Evolutionary conservation across 2,329 filamentous ascomycete genomes (phyloP).

Genomic region (Orbilia javanica): DNA sequence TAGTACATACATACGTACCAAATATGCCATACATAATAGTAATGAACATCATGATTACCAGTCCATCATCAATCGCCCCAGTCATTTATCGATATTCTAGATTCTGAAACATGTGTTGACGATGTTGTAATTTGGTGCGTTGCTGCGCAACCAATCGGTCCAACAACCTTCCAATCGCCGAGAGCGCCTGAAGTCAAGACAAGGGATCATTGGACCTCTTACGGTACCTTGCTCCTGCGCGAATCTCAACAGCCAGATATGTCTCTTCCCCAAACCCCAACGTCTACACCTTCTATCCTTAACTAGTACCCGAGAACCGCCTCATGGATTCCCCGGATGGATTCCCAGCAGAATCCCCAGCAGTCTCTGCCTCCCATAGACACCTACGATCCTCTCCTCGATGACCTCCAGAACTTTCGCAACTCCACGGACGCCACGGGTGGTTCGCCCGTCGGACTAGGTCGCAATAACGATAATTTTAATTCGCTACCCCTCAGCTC

Average conservation of each 20-base stretch:
- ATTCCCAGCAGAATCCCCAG: slow-evolving; percentile 47
- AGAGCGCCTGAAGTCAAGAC: slow-evolving; percentile 2
- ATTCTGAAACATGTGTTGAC: background rate
- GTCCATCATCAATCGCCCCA: background rate
- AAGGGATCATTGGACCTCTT: slow-evolving; percentile 19
- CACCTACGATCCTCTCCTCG: slow-evolving; percentile 55
- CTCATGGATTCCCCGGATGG: slow-evolving; percentile 57
- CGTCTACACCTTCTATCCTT: slow-evolving; percentile 13
- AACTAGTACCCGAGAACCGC: slow-evolving; percentile 12
- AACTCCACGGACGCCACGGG: slow-evolving; percentile 57
- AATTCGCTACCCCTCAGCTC: slow-evolving; percentile 28
- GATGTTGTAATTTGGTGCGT: slow-evolving; percentile 7
- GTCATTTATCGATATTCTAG: background rate
- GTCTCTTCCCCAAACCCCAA: slow-evolving; percentile 25
- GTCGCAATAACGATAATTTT: slow-evolving; percentile 10
- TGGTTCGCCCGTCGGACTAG: slow-evolving; percentile 40
- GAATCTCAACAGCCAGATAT: slow-evolving; percentile 16
- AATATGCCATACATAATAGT: background rate
- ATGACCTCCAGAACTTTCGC: slow-evolving; percentile 59
- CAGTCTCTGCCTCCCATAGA: slow-evolving; percentile 42
- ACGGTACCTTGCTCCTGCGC: slow-evolving; percentile 17
- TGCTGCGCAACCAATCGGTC: slow-evolving; percentile 35
- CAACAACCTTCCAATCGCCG: slow-evolving; percentile 13
- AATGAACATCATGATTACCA: background rate
- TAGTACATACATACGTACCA: background rate